A percentile compares a stretch with the other conserved stretches of the same genome.
These are phyloP conservation scores for Cicer pinnatifidum DNA, from an alignment of 306 rosid genomes.

Conservation along the genomic window DNA sequence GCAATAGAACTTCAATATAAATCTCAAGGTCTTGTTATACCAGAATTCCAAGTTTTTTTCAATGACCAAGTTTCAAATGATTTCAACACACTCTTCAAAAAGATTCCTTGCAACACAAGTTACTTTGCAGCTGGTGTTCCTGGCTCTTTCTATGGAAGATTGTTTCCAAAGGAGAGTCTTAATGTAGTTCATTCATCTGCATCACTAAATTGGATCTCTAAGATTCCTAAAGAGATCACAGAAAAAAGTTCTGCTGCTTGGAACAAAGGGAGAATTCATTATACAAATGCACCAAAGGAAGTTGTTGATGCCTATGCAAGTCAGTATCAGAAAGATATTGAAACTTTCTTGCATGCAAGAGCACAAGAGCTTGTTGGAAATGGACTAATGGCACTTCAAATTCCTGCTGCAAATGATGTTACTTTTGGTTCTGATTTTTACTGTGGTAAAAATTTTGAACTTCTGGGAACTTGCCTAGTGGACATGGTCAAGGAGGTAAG, in stretches of 20 bases:
- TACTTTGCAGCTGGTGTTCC: conserved; percentile 47
- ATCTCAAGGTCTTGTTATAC: neutral
- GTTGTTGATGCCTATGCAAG: conserved; percentile 45
- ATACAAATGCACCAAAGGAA: conserved; percentile 40
- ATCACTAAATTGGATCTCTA: conserved; percentile 37
- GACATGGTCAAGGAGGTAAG: conserved; percentile 52
- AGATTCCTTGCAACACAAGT: conserved; percentile 23
- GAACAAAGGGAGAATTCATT: conserved; percentile 48
- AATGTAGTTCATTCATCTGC: conserved; percentile 45
- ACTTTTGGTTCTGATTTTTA: neutral
- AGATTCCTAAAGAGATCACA: conserved; percentile 40
- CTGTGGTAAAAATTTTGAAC: conserved; percentile 38
- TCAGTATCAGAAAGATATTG: conserved; percentile 41
- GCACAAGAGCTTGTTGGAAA: conserved; percentile 46
- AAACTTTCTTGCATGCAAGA: conserved; percentile 40
- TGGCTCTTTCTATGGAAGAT: conserved; percentile 47
- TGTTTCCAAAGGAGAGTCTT: conserved; percentile 40
- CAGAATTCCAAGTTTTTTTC: conserved; percentile 42
- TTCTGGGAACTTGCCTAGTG: conserved; percentile 48
- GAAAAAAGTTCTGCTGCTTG: conserved; percentile 42
- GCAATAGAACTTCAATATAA: conserved; percentile 31
- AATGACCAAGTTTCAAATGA: conserved; percentile 46
- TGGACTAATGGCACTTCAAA: conserved; percentile 46
- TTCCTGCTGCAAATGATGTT: conserved; percentile 28
- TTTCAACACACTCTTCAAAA: conserved; percentile 51